Evolutionary conservation across 495 filamentous ascomycete genomes (phyloP).

Genomic region (Trichoderma reesei): DNA sequence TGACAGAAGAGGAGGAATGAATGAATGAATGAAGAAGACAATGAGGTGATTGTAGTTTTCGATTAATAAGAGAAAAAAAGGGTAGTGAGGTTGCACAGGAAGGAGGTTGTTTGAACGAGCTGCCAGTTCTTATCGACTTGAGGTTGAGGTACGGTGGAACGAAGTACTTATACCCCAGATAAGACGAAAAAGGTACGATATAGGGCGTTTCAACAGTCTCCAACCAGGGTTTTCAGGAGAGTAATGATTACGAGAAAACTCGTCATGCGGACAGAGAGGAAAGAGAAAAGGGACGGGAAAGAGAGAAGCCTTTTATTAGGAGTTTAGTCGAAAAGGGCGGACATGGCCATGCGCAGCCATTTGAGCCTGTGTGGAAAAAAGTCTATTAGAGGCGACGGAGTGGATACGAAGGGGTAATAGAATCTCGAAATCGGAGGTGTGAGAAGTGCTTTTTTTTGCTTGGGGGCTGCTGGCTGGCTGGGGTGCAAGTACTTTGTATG

Average conservation of each 20-base stretch:
- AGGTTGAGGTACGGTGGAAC: neutral
- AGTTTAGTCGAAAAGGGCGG: neutral
- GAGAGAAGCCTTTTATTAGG: neutral
- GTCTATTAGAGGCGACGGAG: neutral
- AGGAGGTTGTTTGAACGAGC: no score
- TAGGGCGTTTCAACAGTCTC: neutral
- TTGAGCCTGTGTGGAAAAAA: neutral
- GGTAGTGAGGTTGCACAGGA: no score
- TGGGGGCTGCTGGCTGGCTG: neutral
- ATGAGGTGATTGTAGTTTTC: neutral
- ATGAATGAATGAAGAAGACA: neutral
- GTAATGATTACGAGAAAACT: neutral
- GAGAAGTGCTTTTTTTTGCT: neutral
- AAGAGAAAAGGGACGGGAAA: neutral
- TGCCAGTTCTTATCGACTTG: neutral
- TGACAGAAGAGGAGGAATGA: neutral
- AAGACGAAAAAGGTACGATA: neutral
- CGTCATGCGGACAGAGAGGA: neutral
- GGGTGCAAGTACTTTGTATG: no score
- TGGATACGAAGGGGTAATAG: slow-evolving; percentile 9
- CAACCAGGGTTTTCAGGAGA: neutral
- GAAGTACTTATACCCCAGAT: neutral
- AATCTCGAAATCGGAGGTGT: neutral
- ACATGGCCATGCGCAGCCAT: neutral
- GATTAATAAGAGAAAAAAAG: no score